Conservation (phyloP, 768 basidiomycete species). For the Terana coerulea region DNA sequence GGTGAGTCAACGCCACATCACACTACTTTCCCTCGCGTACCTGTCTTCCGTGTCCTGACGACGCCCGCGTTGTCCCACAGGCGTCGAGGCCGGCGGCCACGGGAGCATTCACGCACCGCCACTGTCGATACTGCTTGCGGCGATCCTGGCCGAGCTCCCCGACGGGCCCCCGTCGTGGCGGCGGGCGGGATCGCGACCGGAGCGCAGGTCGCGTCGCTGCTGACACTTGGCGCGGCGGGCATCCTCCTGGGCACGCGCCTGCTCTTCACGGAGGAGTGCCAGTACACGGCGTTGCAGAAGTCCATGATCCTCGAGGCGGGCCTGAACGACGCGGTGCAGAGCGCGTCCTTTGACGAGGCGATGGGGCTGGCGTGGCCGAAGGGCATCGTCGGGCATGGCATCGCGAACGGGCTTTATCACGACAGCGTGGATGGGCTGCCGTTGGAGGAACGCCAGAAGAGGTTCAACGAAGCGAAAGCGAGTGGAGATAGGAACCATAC, state of each 20-base stretch:
- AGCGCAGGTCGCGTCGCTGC: constrained; percentile 57
- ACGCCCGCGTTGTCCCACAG: constrained; percentile 34
- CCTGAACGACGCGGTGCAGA: constrained; percentile 25
- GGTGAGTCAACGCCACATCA: too few relatives aligned
- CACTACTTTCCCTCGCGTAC: background rate
- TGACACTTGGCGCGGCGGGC: constrained; percentile 66
- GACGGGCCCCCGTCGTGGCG: constrained; percentile 53
- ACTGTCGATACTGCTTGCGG: constrained; percentile 55
- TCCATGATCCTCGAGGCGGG: constrained; percentile 26
- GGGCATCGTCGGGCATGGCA: constrained; percentile 42
- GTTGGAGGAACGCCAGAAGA: constrained; percentile 38
- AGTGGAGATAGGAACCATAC: constrained; percentile 37
- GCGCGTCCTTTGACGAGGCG: constrained; percentile 31
- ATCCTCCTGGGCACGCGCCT: constrained; percentile 75
- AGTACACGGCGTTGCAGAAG: constrained; percentile 31
- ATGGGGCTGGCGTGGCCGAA: constrained; percentile 30
- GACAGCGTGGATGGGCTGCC: constrained; percentile 50
- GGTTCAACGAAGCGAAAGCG: constrained; percentile 42
- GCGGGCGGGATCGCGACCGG: constrained; percentile 74
- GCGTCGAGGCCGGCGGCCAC: constrained; percentile 80
- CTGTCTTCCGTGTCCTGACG: too few relatives aligned
- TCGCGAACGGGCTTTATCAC: constrained; percentile 53
- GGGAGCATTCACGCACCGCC: constrained; percentile 55
- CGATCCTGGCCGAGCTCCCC: constrained; percentile 42
- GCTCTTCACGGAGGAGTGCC: constrained; percentile 60